Conservation (phyloP, 2,329 filamentous ascomycete species). For the Aspergillus sp. region DNA sequence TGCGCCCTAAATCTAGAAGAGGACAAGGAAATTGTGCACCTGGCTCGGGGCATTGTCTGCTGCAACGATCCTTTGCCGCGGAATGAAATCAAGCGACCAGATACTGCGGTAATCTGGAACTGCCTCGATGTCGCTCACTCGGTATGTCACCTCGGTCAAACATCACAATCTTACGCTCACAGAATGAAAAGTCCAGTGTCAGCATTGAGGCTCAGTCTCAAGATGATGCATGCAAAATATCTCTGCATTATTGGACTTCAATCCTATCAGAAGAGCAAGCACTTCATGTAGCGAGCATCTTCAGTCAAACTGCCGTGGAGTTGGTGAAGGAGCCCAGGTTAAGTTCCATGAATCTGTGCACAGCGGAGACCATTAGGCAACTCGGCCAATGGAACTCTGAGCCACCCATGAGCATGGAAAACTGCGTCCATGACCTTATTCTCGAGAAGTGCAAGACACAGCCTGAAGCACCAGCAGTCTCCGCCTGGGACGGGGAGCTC, state of each 20-base stretch:
- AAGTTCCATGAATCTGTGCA: not conserved
- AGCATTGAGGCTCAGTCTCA: not conserved
- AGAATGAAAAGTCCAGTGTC: not conserved
- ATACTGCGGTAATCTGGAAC: not conserved
- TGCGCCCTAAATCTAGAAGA: not conserved
- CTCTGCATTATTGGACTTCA: not conserved
- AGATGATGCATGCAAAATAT: not conserved
- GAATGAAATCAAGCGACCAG: not conserved
- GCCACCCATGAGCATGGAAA: not conserved
- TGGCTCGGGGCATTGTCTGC: not conserved
- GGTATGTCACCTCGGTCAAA: not conserved
- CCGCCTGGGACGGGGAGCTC: slow-evolving; percentile 9
- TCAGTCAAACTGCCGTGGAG: not conserved
- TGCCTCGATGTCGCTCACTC: not conserved
- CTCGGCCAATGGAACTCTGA: not conserved
- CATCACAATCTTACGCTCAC: not conserved
- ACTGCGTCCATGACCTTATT: not conserved
- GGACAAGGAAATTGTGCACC: not conserved
- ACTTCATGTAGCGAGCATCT: not conserved
- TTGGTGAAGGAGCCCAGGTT: not conserved
- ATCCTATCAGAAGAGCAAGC: not conserved
- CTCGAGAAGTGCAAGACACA: not conserved
- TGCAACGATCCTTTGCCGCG: not conserved
- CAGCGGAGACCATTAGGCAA: not conserved
- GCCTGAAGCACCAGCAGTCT: not conserved